These are phyloP conservation scores for Ophiosphaerella korrae DNA, from an alignment of 2,329 filamentous ascomycete genomes.

Conservation along the genomic window DNA sequence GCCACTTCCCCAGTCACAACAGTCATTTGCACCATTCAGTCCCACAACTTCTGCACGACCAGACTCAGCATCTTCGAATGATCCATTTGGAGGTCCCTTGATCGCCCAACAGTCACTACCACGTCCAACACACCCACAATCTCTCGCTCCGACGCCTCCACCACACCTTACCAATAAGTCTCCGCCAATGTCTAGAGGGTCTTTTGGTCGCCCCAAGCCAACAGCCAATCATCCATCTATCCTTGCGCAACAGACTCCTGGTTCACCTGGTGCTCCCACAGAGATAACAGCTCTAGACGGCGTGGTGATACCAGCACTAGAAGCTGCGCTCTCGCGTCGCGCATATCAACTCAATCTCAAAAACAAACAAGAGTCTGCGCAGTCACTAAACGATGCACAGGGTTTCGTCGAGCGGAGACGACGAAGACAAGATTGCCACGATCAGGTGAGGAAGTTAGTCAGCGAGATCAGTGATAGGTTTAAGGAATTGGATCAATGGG, in stretches of 20 bases:
- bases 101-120: conserved; percentile 8
- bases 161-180: conserved; percentile 23
- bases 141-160: conserved; percentile 13
- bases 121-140: conserved; percentile 7
- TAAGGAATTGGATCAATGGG: conserved; percentile 86
- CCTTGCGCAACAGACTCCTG: conserved; percentile 49
- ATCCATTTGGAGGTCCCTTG: conserved; percentile 37
- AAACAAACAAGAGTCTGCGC: conserved; percentile 44
- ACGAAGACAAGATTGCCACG: conserved; percentile 68
- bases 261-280: conserved; percentile 61
- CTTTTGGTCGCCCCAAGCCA: conserved; percentile 37
- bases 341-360: conserved; percentile 61
- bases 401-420: conserved; percentile 37
- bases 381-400: conserved; percentile 64
- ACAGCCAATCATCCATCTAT: conserved; percentile 22
- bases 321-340: conserved; percentile 85
- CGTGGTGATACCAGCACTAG: conserved; percentile 90
- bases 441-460: conserved; percentile 79
- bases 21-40: conserved; percentile 26
- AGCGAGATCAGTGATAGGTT: conserved; percentile 83
- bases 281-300: conserved; percentile 87
- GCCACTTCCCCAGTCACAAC: conserved; percentile 30
- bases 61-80: conserved; percentile 31
- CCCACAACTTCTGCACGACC: conserved; percentile 18
- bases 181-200: conserved; percentile 31